These are phyloP conservation scores for Colletotrichum higginsianum DNA, from an alignment of 2,329 filamentous ascomycete genomes.

Conservation along the genomic window DNA sequence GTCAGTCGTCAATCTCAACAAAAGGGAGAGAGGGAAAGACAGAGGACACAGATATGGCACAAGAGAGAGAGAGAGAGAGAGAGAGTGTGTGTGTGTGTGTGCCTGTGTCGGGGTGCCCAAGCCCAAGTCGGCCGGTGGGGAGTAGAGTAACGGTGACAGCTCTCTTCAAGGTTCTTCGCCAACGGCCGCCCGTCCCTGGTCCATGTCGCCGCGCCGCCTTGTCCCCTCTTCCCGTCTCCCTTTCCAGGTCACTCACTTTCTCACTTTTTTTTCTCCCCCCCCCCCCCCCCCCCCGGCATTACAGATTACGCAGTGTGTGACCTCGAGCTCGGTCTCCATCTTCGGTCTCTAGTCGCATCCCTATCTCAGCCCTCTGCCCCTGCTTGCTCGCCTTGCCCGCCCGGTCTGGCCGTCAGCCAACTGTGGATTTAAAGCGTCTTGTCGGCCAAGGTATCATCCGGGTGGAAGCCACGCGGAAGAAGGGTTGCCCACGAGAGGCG, in stretches of 20 bases:
- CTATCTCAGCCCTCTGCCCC: constrained; percentile 21
- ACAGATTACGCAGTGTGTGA: constrained; percentile 1
- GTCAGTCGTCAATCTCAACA: neutral
- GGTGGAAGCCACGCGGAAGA: neutral
- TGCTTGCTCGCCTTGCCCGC: constrained; percentile 29
- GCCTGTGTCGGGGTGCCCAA: neutral
- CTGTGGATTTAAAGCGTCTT: neutral
- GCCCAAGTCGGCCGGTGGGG: constrained; percentile 2
- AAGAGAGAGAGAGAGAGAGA: neutral
- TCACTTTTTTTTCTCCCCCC: neutral
- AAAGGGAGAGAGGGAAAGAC: neutral
- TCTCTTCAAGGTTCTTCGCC: constrained; percentile 24
- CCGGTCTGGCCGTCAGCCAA: constrained; percentile 34
- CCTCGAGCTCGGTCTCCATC: constrained; percentile 13
- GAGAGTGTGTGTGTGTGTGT: neutral
- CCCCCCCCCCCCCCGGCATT: neutral
- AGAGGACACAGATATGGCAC: neutral
- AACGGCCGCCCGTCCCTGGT: constrained; percentile 23
- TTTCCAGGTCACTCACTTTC: neutral
- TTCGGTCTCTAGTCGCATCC: constrained; percentile 10
- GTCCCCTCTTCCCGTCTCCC: neutral
- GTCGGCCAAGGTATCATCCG: constrained; percentile 4
- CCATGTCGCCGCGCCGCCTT: constrained; percentile 29
- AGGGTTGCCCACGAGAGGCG: constrained; percentile 16
- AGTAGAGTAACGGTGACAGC: constrained; percentile 10